Evolutionary conservation across 257 asterid species (phyloP).

Genomic region (Jaltomata sinuosa): DNA sequence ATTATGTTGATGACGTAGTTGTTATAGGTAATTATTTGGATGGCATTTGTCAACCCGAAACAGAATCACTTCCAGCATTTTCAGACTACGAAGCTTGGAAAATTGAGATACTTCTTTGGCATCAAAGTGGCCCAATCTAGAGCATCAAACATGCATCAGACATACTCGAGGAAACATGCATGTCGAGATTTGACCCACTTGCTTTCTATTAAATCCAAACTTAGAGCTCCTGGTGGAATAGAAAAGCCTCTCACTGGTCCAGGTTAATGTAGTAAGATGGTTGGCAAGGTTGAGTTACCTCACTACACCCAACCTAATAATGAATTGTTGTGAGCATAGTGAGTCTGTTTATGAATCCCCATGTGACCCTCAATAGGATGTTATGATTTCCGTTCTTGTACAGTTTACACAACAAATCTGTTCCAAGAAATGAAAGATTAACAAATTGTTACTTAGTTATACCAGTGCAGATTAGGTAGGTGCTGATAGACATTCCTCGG

Average conservation of each 20-base stretch:
- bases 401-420: background rate
- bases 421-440: background rate
- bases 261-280: background rate
- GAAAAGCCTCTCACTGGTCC: background rate
- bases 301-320: background rate
- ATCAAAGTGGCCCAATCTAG: background rate
- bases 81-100: background rate
- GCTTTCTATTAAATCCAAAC: background rate
- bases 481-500: background rate
- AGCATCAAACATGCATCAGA: background rate
- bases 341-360: background rate
- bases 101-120: background rate
- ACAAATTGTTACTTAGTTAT: background rate
- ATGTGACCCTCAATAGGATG: background rate
- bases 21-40: background rate
- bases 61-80: background rate
- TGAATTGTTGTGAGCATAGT: background rate
- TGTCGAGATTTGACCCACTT: background rate
- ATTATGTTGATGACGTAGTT: background rate
- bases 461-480: background rate
- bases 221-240: background rate
- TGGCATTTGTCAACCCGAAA: background rate
- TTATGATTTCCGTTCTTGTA: background rate
- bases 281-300: background rate
- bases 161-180: background rate